Base-by-base conservation (phyloP, 2,329 filamentous ascomycete genomes). In the Colletotrichum karsti region DNA sequence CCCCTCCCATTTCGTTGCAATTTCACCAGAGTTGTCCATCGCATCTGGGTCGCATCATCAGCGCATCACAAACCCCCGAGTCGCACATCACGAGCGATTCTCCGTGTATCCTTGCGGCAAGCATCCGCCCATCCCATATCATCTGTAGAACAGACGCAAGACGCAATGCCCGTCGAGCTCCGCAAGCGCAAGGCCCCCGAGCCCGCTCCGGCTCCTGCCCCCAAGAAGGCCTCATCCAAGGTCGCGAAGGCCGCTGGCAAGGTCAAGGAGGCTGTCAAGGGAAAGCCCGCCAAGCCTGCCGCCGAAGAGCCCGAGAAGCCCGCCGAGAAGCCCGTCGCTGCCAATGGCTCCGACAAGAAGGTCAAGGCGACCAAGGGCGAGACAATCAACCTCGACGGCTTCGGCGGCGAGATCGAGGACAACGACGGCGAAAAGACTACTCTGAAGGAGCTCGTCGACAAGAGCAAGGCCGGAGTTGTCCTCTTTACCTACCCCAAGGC, bases 401-500 rank as follows among this genome's bases (percentile, higher is more conserved):
- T 91, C 74, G 89, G 89, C 72, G 89, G 88, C 71, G 91, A 96
- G 76, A 83, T 99, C 71, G 90, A 96, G 84, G 96, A 92, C 70
- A 90, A 98, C 72, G 93, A 97, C 71, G 94, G 94, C 74, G 83
- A 86, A 60, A 93, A 92, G 82, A 94, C 92, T 6, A 94, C 90
- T 1, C 84, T 99, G 67, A 92, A 93, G 82, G 85, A 90, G 73
- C 89, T 99, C 24, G 87, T 98, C 54, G 91, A 94, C 57, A 88
- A 92, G 76, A 97, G 94, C 87, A 91, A 93, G 82, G 86, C 88
- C 37, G 96, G 95, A 26, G 92, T 98, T 46, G 93, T 97, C 35
- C 83, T 98, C 30, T 98, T 99, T 80, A 98, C 95, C 33, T 98
- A 98, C 77, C 96, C 96, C 67, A 97, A 93, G 82, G 96, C 96